Base-by-base conservation (phyloP, 805 yeast genomes). In the Saccharomycopsis javanensis region DNA sequence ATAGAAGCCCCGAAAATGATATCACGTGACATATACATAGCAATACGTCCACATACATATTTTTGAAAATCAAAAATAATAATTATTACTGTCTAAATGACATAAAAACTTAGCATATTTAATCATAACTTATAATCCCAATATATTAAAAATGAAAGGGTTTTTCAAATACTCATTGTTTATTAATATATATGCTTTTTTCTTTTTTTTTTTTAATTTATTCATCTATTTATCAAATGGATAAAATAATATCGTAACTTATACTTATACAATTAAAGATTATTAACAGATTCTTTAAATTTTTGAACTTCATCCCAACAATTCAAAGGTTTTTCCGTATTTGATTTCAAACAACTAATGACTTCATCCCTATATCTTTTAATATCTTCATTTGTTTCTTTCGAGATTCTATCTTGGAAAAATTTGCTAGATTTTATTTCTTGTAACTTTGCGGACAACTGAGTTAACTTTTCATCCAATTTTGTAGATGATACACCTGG, bases 271-370 rank as follows among this genome's bases (percentile, higher is more conserved):
- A 50, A 54, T 62, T 71, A 79, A 61, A 79, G 71, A 61, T 75
- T 72, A 62, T 74, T 73, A 16, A 82, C 86, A 61, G 81, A 68
- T 61, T 75, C 76, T 67, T 82, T 86, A 70, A 88, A 88, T 57
- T 75, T 71, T 66, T 84, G 81, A 18, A 87, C 87, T 66, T 86
- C 87, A 45, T 85, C 88, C 85, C 90, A 86, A 68, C 96, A 88
- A 69, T 86, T 83, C 68, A 88, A 77, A 23, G 86, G 83, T 67
- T 76, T 82, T 23, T 82, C 85, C 61, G 76, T 71, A 68, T 83
- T 84, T 53, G 77, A 78, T 63, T 75, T 76, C 66, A 88, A 75
- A 68, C 96, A 88, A 46, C 72, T 65, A 27, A 77, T 71, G 27
- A 89, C 81, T 10, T 73, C 64, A 6, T 66, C 63, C 70, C 85